These are phyloP conservation scores for Scutellaria galericulata DNA, from an alignment of 257 asterid genomes.

Conservation along the genomic window DNA sequence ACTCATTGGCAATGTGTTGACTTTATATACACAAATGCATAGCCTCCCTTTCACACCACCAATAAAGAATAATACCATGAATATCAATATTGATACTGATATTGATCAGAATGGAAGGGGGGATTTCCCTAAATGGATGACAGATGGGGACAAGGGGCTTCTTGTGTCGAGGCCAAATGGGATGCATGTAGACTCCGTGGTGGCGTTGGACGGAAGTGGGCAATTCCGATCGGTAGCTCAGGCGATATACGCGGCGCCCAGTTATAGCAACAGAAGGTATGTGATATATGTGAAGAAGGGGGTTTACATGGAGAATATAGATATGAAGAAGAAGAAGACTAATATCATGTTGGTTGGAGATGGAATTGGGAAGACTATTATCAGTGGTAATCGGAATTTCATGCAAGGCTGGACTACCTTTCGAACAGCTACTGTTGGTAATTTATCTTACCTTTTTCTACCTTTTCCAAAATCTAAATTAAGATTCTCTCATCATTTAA, in stretches of 20 bases:
- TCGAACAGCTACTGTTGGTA: slow-evolving; percentile 91
- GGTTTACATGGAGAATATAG: slow-evolving; percentile 77
- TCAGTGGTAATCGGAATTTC: slow-evolving; percentile 77
- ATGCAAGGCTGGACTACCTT: slow-evolving; percentile 99
- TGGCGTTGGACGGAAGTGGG: slow-evolving; percentile 83
- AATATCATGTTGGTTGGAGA: slow-evolving; percentile 92
- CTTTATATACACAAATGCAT: slow-evolving; percentile 68
- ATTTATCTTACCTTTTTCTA: not conserved
- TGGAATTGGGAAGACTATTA: slow-evolving; percentile 80
- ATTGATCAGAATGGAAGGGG: not conserved
- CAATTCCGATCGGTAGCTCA: slow-evolving; percentile 61
- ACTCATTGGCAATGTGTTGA: slow-evolving; percentile 80
- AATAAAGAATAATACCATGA: slow-evolving; percentile 29
- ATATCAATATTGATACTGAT: not conserved
- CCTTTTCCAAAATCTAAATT: no score
- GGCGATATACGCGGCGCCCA: slow-evolving; percentile 78
- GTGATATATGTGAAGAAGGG: slow-evolving; percentile 91
- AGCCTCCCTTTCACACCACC: slow-evolving; percentile 58
- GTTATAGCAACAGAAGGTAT: slow-evolving; percentile 68
- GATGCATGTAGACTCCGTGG: slow-evolving; percentile 74
- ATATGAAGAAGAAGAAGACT: slow-evolving; percentile 86
- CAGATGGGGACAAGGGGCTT: slow-evolving; percentile 67
- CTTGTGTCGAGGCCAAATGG: slow-evolving; percentile 44
- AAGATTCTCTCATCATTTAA: no score
- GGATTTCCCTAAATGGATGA: slow-evolving; percentile 77